Percentiles rank a stretch among this genome's conserved stretches.
Conservation (phyloP, 2,329 filamentous ascomycete genomes). For the Didymella exigua region DNA sequence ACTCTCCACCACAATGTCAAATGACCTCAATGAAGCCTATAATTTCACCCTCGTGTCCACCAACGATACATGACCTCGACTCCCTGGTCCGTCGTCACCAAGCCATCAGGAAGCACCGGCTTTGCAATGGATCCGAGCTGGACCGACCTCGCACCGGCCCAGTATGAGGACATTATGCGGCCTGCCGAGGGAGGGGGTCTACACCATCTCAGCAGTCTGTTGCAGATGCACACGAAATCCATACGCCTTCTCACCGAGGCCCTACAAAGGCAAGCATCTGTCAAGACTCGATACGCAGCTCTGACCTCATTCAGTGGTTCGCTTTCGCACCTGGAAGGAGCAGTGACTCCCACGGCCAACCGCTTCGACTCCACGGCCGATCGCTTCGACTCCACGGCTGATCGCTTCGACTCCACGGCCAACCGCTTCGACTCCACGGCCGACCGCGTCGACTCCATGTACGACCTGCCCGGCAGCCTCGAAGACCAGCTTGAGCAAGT, state of each 20-base stretch:
- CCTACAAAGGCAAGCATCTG: conserved; percentile 45
- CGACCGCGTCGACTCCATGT: conserved; percentile 41
- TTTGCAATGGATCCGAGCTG: conserved; percentile 52
- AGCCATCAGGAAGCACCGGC: conserved; percentile 50
- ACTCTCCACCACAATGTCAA: conserved; percentile 17
- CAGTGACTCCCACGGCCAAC: conserved; percentile 40
- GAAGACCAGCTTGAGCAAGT: conserved; percentile 40
- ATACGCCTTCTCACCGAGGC: conserved; percentile 50
- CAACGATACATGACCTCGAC: conserved; percentile 52
- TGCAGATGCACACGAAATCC: conserved; percentile 52
- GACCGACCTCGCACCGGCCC: conserved; percentile 50
- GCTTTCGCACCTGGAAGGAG: conserved; percentile 36
- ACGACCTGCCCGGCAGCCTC: conserved; percentile 29
- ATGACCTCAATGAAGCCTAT: conserved; percentile 31
- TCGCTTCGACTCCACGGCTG: conserved; percentile 38
- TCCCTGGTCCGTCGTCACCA: conserved; percentile 54
- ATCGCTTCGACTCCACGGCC: conserved; percentile 43
- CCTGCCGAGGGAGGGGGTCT: conserved; percentile 53
- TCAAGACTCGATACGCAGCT: neutral
- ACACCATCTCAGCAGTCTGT: conserved; percentile 46
- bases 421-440: conserved; percentile 44
- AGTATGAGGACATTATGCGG: conserved; percentile 54
- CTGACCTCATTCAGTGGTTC: conserved; percentile 42
- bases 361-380: conserved; percentile 41
- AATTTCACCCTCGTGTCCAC: conserved; percentile 49